A percentile compares a stretch with the other conserved stretches of the same genome.
Conservation (phyloP, 345 rosid species). For the Lepidium didymum region DNA sequence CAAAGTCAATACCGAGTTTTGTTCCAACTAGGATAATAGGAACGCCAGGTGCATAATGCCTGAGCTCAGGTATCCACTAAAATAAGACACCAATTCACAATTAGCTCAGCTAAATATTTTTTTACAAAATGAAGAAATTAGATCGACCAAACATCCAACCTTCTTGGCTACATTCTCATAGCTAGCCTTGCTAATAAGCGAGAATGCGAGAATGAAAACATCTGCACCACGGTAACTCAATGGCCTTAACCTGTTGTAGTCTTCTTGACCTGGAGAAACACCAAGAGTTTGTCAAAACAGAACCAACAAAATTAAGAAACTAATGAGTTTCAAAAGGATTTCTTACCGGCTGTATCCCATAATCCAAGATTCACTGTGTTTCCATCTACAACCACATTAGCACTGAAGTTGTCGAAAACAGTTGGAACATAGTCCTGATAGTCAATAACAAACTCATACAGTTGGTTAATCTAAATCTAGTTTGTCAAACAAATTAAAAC, state of each 20-base stretch:
- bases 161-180: conserved; percentile 92
- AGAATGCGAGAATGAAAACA: conserved; percentile 91
- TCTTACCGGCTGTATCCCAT: conserved; percentile 99
- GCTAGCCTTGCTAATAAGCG: conserved; percentile 98
- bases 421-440: conserved; percentile 97
- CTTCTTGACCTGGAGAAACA: conserved; percentile 71
- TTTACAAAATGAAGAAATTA: no score
- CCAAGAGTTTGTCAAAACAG: conserved; percentile 30
- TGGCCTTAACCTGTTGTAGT: conserved; percentile 80
- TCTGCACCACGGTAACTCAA: conserved; percentile 89
- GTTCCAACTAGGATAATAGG: conserved; percentile 85
- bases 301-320: not conserved
- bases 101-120: no score
- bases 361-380: conserved; percentile 83
- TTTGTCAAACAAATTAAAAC: not conserved
- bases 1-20: conserved; percentile 54
- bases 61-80: conserved; percentile 91
- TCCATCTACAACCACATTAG: conserved; percentile 95
- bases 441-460: conserved; percentile 16
- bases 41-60: conserved; percentile 88
- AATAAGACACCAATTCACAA: not conserved
- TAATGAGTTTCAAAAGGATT: no score
- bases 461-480: not conserved
- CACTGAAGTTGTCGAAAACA: conserved; percentile 96
- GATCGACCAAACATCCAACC: conserved; percentile 41